These are phyloP conservation scores for Trebouxia sp. DNA, from an alignment of 139 green algal species.

Conservation along the genomic window DNA sequence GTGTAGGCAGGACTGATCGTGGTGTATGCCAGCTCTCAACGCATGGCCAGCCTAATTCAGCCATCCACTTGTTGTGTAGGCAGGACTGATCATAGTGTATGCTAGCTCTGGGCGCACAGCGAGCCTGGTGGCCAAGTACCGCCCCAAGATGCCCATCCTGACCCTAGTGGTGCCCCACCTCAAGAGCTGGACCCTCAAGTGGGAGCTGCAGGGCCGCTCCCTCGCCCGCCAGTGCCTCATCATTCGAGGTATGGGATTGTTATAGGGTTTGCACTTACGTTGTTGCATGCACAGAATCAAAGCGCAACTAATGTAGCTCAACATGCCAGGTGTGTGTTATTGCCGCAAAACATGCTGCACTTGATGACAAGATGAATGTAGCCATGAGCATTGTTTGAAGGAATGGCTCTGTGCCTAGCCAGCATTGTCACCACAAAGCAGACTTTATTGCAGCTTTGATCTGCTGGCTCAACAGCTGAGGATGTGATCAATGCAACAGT, in stretches of 20 bases:
- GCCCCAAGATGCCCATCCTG: conserved; percentile 60
- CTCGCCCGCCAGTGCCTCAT: conserved; percentile 54
- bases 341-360: too few species aligned
- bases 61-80: conserved; percentile 61
- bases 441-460: too few species aligned
- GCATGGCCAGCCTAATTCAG: conserved; percentile 77
- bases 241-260: conserved; percentile 39
- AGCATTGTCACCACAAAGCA: too few species aligned
- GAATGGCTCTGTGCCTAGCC: too few species aligned
- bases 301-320: too few species aligned
- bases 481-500: too few species aligned
- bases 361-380: too few species aligned
- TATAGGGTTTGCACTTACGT: too few species aligned
- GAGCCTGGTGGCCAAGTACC: conserved; percentile 86
- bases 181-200: conserved; percentile 35
- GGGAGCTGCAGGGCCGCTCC: conserved; percentile 48
- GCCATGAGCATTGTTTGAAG: too few species aligned
- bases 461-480: too few species aligned
- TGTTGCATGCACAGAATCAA: too few species aligned
- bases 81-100: conserved; percentile 84
- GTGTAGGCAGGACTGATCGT: conserved; percentile 78
- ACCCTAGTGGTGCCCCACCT: conserved; percentile 59
- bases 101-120: conserved; percentile 79
- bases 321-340: too few species aligned
- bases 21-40: conserved; percentile 76